phyloP scores from a whole-genome alignment of 2,329 filamentous ascomycete species.

The Aspergillus proliferans region DNA sequence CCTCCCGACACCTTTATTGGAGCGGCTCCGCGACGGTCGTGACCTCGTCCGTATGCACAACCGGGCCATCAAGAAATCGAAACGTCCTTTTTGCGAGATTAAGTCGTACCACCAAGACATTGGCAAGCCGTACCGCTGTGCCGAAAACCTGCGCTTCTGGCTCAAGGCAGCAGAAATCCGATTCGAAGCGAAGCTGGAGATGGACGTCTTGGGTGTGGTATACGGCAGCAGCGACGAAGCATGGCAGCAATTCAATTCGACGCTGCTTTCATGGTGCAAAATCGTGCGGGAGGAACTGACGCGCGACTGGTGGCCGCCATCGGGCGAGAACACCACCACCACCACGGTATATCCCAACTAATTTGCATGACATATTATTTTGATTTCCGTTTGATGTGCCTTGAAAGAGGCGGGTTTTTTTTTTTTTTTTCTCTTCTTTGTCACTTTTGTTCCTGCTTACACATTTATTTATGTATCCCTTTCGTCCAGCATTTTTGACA shows the following conservation, averaged over 20 bases:
- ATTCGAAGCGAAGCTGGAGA: conserved; percentile 77
- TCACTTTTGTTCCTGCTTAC: not conserved
- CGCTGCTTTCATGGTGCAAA: conserved; percentile 75
- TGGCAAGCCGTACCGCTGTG: conserved; percentile 84
- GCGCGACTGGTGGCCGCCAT: conserved; percentile 52
- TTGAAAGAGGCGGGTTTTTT: not conserved
- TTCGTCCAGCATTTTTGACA: not conserved
- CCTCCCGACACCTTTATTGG: conserved; percentile 61
- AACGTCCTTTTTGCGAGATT: conserved; percentile 81
- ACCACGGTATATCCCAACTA: not conserved
- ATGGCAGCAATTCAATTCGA: conserved; percentile 78
- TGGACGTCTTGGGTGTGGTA: conserved; percentile 83
- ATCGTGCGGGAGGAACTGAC: conserved; percentile 78
- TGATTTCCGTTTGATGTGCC: not conserved
- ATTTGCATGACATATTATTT: not conserved
- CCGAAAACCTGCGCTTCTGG: conserved; percentile 94
- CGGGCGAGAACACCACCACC: not conserved
- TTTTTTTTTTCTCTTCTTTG: not conserved
- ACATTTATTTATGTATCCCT: not conserved
- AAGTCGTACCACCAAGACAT: conserved; percentile 87
- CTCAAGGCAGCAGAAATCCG: conserved; percentile 89
- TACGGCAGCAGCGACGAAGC: conserved; percentile 60
- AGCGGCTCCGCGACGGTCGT: conserved; percentile 68
- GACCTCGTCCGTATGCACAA: conserved; percentile 85
- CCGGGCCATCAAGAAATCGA: conserved; percentile 74